Conservation (phyloP, 2,329 filamentous ascomycete species). For the Ascochyta rabiei region DNA sequence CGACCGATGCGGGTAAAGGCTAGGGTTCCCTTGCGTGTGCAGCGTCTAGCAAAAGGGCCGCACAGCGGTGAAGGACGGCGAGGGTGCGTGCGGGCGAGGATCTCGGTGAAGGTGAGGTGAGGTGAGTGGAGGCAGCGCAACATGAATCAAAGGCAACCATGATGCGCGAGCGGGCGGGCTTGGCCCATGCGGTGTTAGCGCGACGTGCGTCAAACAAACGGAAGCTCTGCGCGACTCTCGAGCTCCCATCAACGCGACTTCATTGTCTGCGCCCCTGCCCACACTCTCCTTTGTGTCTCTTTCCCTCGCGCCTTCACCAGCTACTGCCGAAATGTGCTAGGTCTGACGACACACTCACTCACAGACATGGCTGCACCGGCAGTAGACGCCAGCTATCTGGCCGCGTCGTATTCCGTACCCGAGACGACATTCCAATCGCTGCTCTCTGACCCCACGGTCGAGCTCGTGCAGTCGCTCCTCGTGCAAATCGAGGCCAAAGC, state of each 20-base stretch:
- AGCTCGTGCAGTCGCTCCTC: conserved; percentile 78
- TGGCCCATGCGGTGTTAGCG: conserved; percentile 20
- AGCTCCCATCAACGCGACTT: conserved; percentile 17
- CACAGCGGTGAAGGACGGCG: conserved; percentile 22
- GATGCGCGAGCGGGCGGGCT: conserved; percentile 19
- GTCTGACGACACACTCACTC: conserved; percentile 17
- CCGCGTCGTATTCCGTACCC: conserved; percentile 72
- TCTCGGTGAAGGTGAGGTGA: conserved; percentile 1
- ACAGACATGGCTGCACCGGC: conserved; percentile 63
- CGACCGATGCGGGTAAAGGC: not conserved
- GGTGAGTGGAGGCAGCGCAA: not conserved
- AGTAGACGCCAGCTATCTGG: conserved; percentile 75
- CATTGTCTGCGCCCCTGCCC: conserved; percentile 23
- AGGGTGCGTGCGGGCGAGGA: not conserved
- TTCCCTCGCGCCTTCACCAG: conserved; percentile 11
- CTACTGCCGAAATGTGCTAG: conserved; percentile 33
- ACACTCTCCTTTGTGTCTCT: conserved; percentile 15
- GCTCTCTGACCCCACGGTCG: conserved; percentile 72
- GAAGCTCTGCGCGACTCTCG: conserved; percentile 27
- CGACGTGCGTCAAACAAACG: conserved; percentile 26
- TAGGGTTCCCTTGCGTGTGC: conserved; percentile 21
- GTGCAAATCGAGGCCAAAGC: conserved; percentile 77
- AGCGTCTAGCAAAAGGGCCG: conserved; percentile 44
- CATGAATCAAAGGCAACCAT: conserved; percentile 16
- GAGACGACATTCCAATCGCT: conserved; percentile 66